Evolutionary conservation across 2,329 filamentous ascomycete species (phyloP), one percentile per base, ranked within the genome.

Genomic region (Coleophoma cylindrospora): DNA sequence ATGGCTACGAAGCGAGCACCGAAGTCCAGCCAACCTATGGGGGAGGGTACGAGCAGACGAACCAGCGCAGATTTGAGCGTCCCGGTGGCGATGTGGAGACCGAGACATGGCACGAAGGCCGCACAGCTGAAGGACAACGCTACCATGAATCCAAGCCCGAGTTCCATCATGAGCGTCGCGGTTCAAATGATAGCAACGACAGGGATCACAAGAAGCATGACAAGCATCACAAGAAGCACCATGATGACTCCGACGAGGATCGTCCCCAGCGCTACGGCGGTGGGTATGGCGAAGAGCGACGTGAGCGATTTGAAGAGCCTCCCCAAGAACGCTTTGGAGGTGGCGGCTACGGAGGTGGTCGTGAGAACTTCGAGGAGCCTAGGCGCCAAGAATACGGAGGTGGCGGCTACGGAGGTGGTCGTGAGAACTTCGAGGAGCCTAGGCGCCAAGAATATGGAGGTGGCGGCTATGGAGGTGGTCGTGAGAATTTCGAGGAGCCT

Each of bases 41-140:
- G 3, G 77, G 80, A 40, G 76, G 80, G 6, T 84, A 80, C 54
- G 77, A 84, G 59, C 71, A 81, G 56, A 77, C 73, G 37, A 79
- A 77, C 34, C 79, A 85, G 66, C 72, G 73, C 32, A 73, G 78
- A 48, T 72, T 72, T 48, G 63, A 68, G 27, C 66, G 67, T 43
- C 70, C 68, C 43, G 61, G 64, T 6, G 60, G 63, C 13, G 61
- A 65, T 40, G 50, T 61, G 27, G 58, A 66, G 40, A 57, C 55
- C 1, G 56, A 63, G 51, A 54, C 50, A 22, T 57, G 54, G 56
- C 36, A 47, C 17, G 51, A 59, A 41, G 56, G 57, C 14, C 15
- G 47, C n/a, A 56, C 50, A 5, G 36, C 48, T 9, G 50, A 57
- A 14, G 60, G 61, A 19, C 49, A 50, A n/a, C 47, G 50, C n/a